Conservation (phyloP, 805 yeast genomes). For the Kurtzmaniella fragi region DNA sequence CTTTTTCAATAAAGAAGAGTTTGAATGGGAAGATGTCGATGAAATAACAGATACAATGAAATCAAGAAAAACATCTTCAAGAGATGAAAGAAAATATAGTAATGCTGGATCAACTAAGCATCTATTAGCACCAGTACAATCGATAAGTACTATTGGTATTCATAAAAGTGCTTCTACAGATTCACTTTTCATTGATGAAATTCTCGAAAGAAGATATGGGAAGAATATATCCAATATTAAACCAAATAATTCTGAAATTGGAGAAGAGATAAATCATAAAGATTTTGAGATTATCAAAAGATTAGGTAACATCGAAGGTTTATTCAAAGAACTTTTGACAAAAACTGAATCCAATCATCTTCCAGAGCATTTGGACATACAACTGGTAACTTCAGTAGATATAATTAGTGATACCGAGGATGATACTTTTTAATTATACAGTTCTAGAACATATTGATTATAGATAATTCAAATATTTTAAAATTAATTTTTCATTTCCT, state of each 20-base stretch:
- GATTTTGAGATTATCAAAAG: constrained; percentile 2
- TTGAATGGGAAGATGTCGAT: constrained; percentile 23
- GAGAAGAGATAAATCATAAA: background rate
- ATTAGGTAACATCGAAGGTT: constrained; percentile 3
- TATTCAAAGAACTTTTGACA: constrained; percentile 4
- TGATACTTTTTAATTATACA: constrained; percentile 4
- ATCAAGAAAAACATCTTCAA: background rate
- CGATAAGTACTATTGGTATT: constrained; percentile 29
- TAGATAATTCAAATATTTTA: too few species aligned
- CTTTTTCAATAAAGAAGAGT: constrained; percentile 23
- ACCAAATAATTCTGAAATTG: background rate
- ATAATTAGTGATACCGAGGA: constrained; percentile 6
- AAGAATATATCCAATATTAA: background rate
- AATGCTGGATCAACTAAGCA: constrained; percentile 2
- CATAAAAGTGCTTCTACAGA: constrained; percentile 36
- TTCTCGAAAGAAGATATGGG: constrained; percentile 24
- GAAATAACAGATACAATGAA: constrained; percentile 8
- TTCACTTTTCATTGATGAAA: constrained; percentile 31
- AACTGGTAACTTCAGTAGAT: constrained; percentile 15
- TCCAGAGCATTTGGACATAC: constrained; percentile 3
- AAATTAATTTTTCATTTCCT: too few species aligned
- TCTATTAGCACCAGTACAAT: constrained; percentile 20
- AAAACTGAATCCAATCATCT: constrained; percentile 1
- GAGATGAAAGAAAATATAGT: constrained; percentile 3
- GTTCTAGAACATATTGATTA: background rate